Percentiles rank a stretch among this genome's conserved stretches.
Conservation (phyloP, 164 flowering plant species). For the Liquidambar formosana region DNA sequence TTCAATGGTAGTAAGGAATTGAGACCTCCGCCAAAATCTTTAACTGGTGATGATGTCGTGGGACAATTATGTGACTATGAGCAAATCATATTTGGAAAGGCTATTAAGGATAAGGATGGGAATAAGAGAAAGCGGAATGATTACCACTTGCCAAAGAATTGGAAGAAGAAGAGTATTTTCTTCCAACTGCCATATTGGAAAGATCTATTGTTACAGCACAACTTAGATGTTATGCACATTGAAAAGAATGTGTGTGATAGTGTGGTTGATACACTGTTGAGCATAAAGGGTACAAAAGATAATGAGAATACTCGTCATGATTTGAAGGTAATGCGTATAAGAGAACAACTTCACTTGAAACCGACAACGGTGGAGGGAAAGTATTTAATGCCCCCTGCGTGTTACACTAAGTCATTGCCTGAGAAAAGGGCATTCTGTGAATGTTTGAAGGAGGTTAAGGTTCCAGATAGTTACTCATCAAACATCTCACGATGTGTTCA, state of each 20-base stretch:
- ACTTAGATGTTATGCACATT: conserved; percentile 28
- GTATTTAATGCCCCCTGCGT: conserved; percentile 9
- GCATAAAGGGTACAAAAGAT: conserved; percentile 17
- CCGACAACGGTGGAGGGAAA: not conserved
- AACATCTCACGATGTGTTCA: conserved; percentile 24
- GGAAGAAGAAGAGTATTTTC: conserved; percentile 17
- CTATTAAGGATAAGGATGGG: not conserved
- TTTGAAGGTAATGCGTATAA: conserved; percentile 13
- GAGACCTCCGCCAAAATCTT: not conserved
- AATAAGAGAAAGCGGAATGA: not conserved
- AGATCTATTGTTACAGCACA: conserved; percentile 5
- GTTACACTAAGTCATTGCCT: conserved; percentile 1
- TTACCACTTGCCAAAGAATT: not conserved
- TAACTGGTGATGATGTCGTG: not conserved
- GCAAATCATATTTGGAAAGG: not conserved
- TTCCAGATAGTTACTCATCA: conserved; percentile 23
- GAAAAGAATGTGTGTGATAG: conserved; percentile 24
- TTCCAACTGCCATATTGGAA: conserved; percentile 20
- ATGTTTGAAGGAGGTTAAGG: conserved; percentile 2
- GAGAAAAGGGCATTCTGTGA: conserved; percentile 11
- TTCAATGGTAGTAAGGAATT: conserved; percentile 3
- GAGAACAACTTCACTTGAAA: conserved; percentile 16
- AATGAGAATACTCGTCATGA: conserved; percentile 5
- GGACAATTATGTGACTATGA: not conserved
- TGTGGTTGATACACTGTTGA: conserved; percentile 11